Evolutionary conservation across 108 stramenopile genomes (phyloP).

Genomic region (Cylindrotheca closterium): DNA sequence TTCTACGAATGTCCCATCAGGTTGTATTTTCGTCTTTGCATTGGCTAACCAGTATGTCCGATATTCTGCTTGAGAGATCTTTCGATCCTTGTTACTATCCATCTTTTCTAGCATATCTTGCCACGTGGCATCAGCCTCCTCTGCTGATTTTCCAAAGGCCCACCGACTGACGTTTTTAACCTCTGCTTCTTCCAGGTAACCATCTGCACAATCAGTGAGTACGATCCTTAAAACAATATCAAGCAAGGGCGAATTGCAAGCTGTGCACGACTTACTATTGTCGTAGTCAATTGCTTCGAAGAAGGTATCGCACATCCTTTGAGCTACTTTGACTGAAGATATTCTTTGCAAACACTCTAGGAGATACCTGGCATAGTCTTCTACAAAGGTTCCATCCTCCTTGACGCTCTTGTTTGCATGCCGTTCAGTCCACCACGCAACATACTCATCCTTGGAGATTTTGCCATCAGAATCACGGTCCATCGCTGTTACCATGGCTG

Average conservation of each 20-base stretch:
- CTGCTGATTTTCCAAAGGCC: slow-evolving; percentile 5
- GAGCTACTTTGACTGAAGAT: slow-evolving; percentile 10
- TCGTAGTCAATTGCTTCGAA: slow-evolving; percentile 15
- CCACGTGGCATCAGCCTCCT: slow-evolving; percentile 12
- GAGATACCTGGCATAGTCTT: slow-evolving; percentile 5
- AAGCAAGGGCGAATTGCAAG: neutral
- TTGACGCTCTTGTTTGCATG: neutral
- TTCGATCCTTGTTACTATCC: slow-evolving; percentile 6
- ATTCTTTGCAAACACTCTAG: slow-evolving; percentile 14
- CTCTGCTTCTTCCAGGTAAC: slow-evolving; percentile 8
- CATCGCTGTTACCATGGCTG: slow-evolving; percentile 6
- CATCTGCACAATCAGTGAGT: neutral
- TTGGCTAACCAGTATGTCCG: slow-evolving; percentile 5
- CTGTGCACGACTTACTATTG: neutral
- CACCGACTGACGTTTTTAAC: slow-evolving; percentile 6
- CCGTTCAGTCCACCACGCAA: slow-evolving; percentile 7
- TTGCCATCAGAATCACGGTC: slow-evolving; percentile 1
- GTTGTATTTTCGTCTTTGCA: slow-evolving; percentile 12
- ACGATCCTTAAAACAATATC: neutral
- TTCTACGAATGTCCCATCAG: slow-evolving; percentile 13
- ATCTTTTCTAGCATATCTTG: slow-evolving; percentile 10
- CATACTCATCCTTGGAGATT: slow-evolving; percentile 9
- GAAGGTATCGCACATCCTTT: slow-evolving; percentile 13
- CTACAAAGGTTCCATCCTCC: neutral
- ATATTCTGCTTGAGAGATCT: slow-evolving; percentile 7